These are phyloP conservation scores for Microbotryum lychnidis-dioicae DNA, from an alignment of 1,284 basidiomycete species.

Conservation along the genomic window DNA sequence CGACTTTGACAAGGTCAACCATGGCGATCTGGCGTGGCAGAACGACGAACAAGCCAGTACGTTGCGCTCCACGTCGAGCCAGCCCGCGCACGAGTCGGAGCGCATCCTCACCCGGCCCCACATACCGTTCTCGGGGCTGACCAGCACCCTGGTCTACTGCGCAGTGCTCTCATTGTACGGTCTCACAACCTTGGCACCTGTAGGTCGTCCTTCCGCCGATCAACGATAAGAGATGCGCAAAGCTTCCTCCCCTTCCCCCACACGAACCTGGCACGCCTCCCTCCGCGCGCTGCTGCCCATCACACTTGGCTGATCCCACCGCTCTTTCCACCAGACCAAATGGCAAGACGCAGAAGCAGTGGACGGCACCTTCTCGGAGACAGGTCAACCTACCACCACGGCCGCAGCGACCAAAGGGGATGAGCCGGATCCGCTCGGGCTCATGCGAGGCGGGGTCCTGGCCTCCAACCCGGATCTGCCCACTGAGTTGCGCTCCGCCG, in stretches of 20 bases:
- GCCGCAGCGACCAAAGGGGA: conserved; percentile 24
- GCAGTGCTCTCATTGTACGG: conserved; percentile 41
- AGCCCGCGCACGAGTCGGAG: background rate
- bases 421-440: conserved; percentile 41
- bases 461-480: conserved; percentile 31
- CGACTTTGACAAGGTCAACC: no score
- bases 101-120: background rate
- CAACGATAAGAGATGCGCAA: background rate
- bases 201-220: conserved; percentile 18
- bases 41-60: conserved; percentile 30
- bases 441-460: conserved; percentile 31
- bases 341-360: conserved; percentile 18
- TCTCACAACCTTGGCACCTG: conserved; percentile 40
- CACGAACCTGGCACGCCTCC: no score
- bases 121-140: no score
- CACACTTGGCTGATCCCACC: no score
- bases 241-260: no score
- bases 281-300: no score
- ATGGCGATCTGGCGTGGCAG: conserved; percentile 10
- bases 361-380: conserved; percentile 6
- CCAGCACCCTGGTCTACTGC: no score
- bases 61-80: conserved; percentile 1
- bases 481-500: conserved; percentile 36
- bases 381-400: conserved; percentile 1
- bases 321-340: conserved; percentile 5